phyloP scores from a whole-genome alignment of 805 yeast species.

The Tetrapisispora namnaoensis region DNA sequence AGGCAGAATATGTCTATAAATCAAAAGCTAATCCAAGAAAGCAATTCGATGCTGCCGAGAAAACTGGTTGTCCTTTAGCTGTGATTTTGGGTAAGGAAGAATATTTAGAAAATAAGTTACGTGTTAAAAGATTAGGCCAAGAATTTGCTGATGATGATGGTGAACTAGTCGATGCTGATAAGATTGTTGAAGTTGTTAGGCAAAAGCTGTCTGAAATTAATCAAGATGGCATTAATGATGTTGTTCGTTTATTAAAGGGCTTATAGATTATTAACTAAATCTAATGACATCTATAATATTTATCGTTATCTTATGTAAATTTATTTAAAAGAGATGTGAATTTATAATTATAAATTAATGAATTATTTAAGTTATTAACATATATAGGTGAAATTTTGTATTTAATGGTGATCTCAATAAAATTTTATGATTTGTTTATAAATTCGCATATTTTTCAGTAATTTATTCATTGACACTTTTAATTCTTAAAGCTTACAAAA shows the following conservation, averaged over 20 bases:
- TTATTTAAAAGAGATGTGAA: neutral
- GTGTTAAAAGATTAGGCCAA: slow-evolving; percentile 83
- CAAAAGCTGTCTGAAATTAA: slow-evolving; percentile 42
- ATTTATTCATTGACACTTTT: no score
- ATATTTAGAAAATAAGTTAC: slow-evolving; percentile 60
- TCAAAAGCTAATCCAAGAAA: slow-evolving; percentile 90
- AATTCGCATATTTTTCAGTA: no score
- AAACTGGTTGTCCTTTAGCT: slow-evolving; percentile 80
- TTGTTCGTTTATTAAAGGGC: slow-evolving; percentile 52
- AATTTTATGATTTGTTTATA: neutral
- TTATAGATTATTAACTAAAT: slow-evolving; percentile 26
- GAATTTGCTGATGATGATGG: slow-evolving; percentile 87
- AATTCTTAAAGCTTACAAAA: no score
- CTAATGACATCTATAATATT: neutral
- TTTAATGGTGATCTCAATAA: no score
- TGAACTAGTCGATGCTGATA: slow-evolving; percentile 53
- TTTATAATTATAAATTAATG: neutral
- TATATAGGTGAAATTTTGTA: neutral
- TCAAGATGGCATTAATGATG: slow-evolving; percentile 49
- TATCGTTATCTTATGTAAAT: neutral
- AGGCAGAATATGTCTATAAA: slow-evolving; percentile 85
- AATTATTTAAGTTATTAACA: neutral
- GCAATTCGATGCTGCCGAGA: slow-evolving; percentile 97
- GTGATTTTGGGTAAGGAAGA: slow-evolving; percentile 96
- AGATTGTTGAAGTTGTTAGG: slow-evolving; percentile 46